phyloP scores from a whole-genome alignment of 2,329 filamentous ascomycete species.

The Fusarium tupiense region DNA sequence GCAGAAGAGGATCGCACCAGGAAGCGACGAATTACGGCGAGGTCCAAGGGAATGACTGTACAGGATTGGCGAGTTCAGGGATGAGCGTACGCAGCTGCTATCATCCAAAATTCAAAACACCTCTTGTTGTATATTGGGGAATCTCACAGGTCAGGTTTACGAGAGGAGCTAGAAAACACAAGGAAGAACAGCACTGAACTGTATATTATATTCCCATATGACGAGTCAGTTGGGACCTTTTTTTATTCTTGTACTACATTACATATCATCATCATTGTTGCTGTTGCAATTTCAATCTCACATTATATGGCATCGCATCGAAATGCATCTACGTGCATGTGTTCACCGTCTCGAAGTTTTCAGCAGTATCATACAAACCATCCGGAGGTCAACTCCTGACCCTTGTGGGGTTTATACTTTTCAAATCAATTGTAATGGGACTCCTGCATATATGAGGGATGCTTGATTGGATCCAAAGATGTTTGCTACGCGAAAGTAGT shows the following conservation, averaged over 20 bases:
- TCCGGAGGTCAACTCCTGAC: too few relatives aligned
- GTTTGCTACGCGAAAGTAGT: too few relatives aligned
- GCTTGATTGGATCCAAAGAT: neutral
- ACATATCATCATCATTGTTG: too few relatives aligned
- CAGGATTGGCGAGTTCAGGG: neutral
- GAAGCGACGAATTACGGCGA: slow-evolving; percentile 48
- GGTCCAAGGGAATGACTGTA: slow-evolving; percentile 32
- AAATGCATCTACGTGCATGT: too few relatives aligned
- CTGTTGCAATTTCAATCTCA: neutral
- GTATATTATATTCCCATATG: neutral
- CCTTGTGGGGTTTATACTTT: too few relatives aligned
- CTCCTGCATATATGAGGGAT: neutral
- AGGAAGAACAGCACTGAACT: neutral
- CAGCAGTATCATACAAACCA: too few relatives aligned
- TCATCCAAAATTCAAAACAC: neutral
- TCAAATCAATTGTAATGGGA: too few relatives aligned
- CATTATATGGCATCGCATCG: too few relatives aligned
- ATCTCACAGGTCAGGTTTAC: neutral
- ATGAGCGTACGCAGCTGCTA: neutral
- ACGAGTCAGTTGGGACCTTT: neutral
- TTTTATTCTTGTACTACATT: neutral
- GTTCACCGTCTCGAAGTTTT: too few relatives aligned
- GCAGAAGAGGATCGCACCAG: slow-evolving; percentile 51
- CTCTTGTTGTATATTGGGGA: neutral
- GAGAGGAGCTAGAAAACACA: neutral